Evolutionary conservation across 2,329 filamentous ascomycete species (phyloP).

Genomic region (Biscogniauxia mediterranea): DNA sequence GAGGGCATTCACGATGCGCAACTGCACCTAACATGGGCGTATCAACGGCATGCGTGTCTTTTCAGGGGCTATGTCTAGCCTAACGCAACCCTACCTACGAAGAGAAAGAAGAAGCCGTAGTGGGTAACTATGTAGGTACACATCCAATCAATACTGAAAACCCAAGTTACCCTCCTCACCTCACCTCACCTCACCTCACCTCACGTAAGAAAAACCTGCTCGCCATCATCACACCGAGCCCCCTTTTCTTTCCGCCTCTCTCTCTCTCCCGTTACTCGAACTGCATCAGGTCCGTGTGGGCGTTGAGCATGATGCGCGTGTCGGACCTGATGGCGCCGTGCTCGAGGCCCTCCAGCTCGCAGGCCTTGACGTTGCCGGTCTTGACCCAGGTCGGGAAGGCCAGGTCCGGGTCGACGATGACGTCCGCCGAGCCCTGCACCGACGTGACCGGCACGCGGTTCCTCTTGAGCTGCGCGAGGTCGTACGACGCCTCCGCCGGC

Average conservation of each 20-base stretch:
- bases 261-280: neutral
- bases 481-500: conserved; percentile 1
- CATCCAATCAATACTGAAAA: too few species aligned
- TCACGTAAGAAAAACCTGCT: neutral
- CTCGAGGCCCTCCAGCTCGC: neutral
- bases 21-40: neutral
- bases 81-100: too few species aligned
- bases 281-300: neutral
- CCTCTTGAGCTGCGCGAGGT: neutral
- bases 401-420: neutral
- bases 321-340: neutral
- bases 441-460: neutral
- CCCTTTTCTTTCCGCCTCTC: too few species aligned
- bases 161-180: too few species aligned
- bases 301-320: neutral
- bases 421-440: neutral
- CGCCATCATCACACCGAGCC: neutral
- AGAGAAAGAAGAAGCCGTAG: too few species aligned
- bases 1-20: neutral
- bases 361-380: neutral
- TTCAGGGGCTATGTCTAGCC: too few species aligned
- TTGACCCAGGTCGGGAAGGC: neutral
- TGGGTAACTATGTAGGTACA: too few species aligned
- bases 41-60: neutral
- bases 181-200: neutral